Conservation (phyloP, 2,329 filamentous ascomycete species). For the Fusarium mangiferae region DNA sequence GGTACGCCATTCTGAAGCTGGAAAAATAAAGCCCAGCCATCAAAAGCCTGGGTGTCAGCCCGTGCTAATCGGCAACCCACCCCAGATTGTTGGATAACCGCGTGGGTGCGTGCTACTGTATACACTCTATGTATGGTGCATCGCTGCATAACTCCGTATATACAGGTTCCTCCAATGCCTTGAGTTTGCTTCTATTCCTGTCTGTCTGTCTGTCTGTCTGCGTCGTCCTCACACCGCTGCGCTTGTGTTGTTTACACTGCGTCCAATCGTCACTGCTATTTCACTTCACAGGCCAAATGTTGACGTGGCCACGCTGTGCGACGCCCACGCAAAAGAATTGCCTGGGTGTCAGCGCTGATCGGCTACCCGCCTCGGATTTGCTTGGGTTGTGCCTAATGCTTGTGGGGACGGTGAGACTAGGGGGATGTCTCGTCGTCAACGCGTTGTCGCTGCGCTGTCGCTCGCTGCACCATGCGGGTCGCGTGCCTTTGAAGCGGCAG, state of each 20-base stretch:
- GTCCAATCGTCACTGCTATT: not conserved
- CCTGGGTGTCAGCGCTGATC: too few species aligned
- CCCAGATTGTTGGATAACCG: not conserved
- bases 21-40: conserved; percentile 6
- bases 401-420: too few species aligned
- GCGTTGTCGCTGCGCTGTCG: not conserved
- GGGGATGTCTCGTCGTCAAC: conserved; percentile 12
- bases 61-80: too few species aligned
- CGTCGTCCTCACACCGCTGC: too few species aligned
- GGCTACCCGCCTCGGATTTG: too few species aligned
- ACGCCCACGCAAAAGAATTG: conserved; percentile 25
- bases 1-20: conserved; percentile 1
- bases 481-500: conserved; percentile 18
- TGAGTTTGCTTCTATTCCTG: conserved; percentile 4
- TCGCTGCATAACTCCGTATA: conserved; percentile 22
- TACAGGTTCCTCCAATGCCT: conserved; percentile 1
- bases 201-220: not conserved
- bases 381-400: too few species aligned
- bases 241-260: conserved; percentile 2
- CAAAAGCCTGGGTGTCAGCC: not conserved
- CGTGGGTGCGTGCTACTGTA: conserved; percentile 20
- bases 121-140: conserved; percentile 17
- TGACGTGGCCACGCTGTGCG: conserved; percentile 33
- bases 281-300: not conserved
- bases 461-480: conserved; percentile 10